A percentile compares a stretch with the other conserved stretches of the same genome.
Evolutionary conservation across 2,329 filamentous ascomycete genomes (phyloP).

Genomic region (Exophiala mesophila): DNA sequence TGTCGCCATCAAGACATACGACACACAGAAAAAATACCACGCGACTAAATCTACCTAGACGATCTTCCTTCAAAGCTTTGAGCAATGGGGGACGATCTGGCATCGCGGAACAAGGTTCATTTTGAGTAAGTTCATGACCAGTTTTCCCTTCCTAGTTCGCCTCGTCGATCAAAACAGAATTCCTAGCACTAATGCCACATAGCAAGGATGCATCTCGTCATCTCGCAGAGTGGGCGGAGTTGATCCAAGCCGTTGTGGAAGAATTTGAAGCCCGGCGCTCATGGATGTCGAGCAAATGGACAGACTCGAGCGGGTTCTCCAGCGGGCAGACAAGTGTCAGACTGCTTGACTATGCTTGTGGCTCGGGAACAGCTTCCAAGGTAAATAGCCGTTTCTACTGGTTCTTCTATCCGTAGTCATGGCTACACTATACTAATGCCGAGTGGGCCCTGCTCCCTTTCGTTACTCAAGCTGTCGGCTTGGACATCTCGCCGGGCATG

Average conservation of each 20-base stretch:
- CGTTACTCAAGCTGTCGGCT: conserved; percentile 58
- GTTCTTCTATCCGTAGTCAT: conserved; percentile 1
- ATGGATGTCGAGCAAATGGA: conserved; percentile 60
- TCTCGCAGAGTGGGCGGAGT: conserved; percentile 53
- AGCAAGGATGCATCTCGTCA: conserved; percentile 53
- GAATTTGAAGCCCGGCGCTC: conserved; percentile 50
- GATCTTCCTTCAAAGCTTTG: too few relatives aligned
- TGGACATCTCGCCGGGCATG: conserved; percentile 69
- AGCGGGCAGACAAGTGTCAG: conserved; percentile 38
- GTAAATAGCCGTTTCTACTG: too few relatives aligned
- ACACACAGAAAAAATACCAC: too few relatives aligned
- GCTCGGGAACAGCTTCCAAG: conserved; percentile 60
- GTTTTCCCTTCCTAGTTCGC: too few relatives aligned
- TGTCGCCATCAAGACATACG: too few relatives aligned
- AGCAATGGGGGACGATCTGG: conserved; percentile 32
- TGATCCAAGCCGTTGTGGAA: conserved; percentile 50
- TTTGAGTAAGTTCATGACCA: conserved; percentile 43
- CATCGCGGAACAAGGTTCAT: conserved; percentile 36
- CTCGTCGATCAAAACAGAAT: too few relatives aligned
- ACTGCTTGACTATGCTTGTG: conserved; percentile 70
- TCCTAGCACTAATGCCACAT: too few relatives aligned
- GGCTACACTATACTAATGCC: too few relatives aligned
- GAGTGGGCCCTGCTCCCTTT: conserved; percentile 53
- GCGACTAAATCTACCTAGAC: too few relatives aligned
- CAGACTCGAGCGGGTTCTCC: conserved; percentile 27